Evolutionary conservation across 2,329 filamentous ascomycete species (phyloP).

Genomic region (Fusarium chuoi): DNA sequence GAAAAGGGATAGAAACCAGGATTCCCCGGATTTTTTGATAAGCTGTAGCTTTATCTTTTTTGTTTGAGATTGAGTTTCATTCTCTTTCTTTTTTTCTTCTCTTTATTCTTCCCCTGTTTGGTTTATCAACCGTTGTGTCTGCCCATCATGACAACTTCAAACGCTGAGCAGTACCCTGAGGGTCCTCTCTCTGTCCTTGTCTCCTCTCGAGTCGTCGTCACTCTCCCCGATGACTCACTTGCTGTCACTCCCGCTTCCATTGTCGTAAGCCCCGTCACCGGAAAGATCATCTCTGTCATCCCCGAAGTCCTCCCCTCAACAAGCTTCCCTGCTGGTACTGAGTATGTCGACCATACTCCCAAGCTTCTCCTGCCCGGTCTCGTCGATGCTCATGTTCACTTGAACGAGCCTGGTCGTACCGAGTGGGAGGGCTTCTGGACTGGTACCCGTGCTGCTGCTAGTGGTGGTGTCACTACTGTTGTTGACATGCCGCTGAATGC

Average conservation of each 20-base stretch:
- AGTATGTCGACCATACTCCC: constrained; percentile 86
- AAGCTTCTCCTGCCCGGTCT: constrained; percentile 88
- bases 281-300: constrained; percentile 84
- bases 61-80: constrained; percentile 1
- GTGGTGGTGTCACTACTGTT: constrained; percentile 95
- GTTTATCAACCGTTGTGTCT: neutral
- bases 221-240: constrained; percentile 70
- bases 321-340: constrained; percentile 76
- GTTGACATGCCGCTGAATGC: constrained; percentile 98
- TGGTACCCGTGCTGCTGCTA: constrained; percentile 91
- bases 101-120: constrained; percentile 6
- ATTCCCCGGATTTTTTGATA: constrained; percentile 23
- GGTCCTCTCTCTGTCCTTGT: constrained; percentile 76
- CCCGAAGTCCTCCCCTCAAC: constrained; percentile 78
- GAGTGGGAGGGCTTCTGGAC: constrained; percentile 99
- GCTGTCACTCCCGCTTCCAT: constrained; percentile 84
- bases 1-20: constrained; percentile 11
- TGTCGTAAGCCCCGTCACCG: constrained; percentile 78
- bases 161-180: constrained; percentile 31
- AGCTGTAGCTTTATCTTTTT: constrained; percentile 14
- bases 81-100: constrained; percentile 13
- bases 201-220: constrained; percentile 85
- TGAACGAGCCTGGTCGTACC: constrained; percentile 95
- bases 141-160: constrained; percentile 47
- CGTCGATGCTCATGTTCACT: constrained; percentile 96